Evolutionary conservation across 129 eudicot genomes (phyloP), one percentile per base, ranked within the genome.

Genomic region (Logfia minima): DNA sequence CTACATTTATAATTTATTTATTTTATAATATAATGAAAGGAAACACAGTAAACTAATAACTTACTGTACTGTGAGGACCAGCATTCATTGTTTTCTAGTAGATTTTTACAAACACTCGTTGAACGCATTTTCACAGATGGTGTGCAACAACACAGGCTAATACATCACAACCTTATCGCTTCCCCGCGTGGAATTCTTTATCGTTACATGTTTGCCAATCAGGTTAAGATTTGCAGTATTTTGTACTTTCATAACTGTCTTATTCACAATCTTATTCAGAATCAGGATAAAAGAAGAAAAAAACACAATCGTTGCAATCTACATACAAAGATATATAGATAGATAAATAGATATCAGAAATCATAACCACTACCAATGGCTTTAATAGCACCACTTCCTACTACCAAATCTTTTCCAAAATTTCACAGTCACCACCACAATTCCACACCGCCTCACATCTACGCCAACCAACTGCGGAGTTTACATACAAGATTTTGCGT

Each of bases 401-500:
- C 70, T 17, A n/a, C 61, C 64, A 71, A 71, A 29, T 61, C 43
- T 18, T 22, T 70, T 55, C 70, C 63, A 8, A 78, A 60, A 70
- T 45, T 45, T 11, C 53, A 45, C 4, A 45, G 53, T 45, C 82
- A 56, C 21, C 82, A 75, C 64, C 4, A 13, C n/a, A n/a, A 45
- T 78, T 60, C 26, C 53, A 8, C 71, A 78, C 77, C 65, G 4
- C 45, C 77, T 52, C 75, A 13, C 62, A 41, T 70, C 71, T 62
- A 35, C 81, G 7, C 39, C 16, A 43, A 77, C 17, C 53, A 35
- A 31, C 5, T 21, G 17, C 28, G 16, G 26, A 0, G 71, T 41
- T 39, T 24, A 60, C 70, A 29, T 22, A 51, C 77, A 60, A 70
- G n/a, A 28, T 28, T 51, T 5, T 10, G 61, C 4, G 45, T 59